Evolutionary conservation across 257 asterid genomes (phyloP).

Genomic region (Salvia hispanica): DNA sequence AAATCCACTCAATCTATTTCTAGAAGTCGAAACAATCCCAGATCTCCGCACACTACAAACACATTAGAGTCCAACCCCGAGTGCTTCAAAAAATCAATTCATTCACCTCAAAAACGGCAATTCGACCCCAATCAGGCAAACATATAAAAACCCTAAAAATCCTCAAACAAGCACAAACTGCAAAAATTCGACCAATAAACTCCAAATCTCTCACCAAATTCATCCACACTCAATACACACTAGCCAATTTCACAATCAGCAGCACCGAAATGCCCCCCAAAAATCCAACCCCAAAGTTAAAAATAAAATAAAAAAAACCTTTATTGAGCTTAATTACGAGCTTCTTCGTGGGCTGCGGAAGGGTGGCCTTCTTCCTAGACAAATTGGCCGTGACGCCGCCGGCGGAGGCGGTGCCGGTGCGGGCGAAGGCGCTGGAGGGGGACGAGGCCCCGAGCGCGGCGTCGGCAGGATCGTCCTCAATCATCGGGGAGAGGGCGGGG

Average conservation of each 20-base stretch:
- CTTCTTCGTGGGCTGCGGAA: slow-evolving; percentile 82
- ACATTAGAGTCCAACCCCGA: neutral
- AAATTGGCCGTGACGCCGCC: slow-evolving; percentile 69
- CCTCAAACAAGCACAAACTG: slow-evolving; percentile 25
- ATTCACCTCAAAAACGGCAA: neutral
- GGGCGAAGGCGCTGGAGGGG: slow-evolving; percentile 41
- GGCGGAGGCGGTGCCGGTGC: slow-evolving; percentile 42
- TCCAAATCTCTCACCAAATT: slow-evolving; percentile 19
- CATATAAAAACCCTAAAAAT: slow-evolving; percentile 40
- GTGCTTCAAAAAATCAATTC: slow-evolving; percentile 9
- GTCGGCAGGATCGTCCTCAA: slow-evolving; percentile 63
- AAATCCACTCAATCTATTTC: neutral
- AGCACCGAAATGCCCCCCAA: neutral
- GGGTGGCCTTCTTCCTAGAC: slow-evolving; percentile 74
- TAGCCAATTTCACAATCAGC: slow-evolving; percentile 1
- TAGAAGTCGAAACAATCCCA: slow-evolving; percentile 20
- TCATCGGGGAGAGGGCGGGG: slow-evolving; percentile 52
- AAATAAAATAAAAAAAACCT: slow-evolving; percentile 56
- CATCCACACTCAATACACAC: slow-evolving; percentile 17
- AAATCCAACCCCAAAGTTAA: neutral
- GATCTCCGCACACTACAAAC: slow-evolving; percentile 36
- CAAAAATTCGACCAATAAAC: neutral
- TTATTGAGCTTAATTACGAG: slow-evolving; percentile 78
- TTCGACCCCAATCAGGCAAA: slow-evolving; percentile 14
- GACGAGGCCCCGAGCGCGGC: slow-evolving; percentile 53